Base-by-base conservation (phyloP, 2,329 filamentous ascomycete species). In the Drechmeria coniospora region DNA sequence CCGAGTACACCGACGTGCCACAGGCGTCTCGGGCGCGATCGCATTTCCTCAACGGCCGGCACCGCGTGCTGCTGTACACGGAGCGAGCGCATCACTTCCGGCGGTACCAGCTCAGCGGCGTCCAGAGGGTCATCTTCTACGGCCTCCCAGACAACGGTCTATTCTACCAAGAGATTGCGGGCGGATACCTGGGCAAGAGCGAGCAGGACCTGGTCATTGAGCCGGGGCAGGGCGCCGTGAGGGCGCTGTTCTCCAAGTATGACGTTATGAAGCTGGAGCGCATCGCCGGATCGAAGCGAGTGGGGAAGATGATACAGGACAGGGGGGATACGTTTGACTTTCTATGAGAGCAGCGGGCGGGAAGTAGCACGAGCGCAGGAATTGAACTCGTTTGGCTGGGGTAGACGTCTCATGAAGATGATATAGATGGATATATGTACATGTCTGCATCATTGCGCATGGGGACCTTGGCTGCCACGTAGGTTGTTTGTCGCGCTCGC, bases 11-110 rank as follows among this genome's bases (percentile, higher is more conserved):
- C 0, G 71, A 79, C 25, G 61, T 77, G 6, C 68, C 74, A 6
- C 83, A 92, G 37, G 77, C 84, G 17, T 77, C 82, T 23, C 74
- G 87, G 21, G 83, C 87, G 7, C 68, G 87, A 15, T 86, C 80
- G 9, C 81, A 94, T 48, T 95, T 98, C 54, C 59, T 83, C 37
- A 79, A 63, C 21, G 90, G 86, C 5, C 67, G 84, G 11, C 80
- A 94, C 47, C 73, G 73, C 13, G 67, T 95, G 12, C 56, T 98
- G 21, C 61, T 98, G 11, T 98, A 95, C 56, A 92, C 86, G 2
- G 87, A 92, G 50, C 75, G 90, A 33, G 81, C 86, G n/a, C 90
- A 98, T 54, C 90, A 98, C 53, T 95, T 95, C 63, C 74, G 83
- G 27, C 68, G 90, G n/a, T 84, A 90, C 46, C 68, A 71, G 39